These are phyloP conservation scores for Lecanosticta acicola DNA, from an alignment of 2,329 filamentous ascomycete genomes.

Conservation along the genomic window DNA sequence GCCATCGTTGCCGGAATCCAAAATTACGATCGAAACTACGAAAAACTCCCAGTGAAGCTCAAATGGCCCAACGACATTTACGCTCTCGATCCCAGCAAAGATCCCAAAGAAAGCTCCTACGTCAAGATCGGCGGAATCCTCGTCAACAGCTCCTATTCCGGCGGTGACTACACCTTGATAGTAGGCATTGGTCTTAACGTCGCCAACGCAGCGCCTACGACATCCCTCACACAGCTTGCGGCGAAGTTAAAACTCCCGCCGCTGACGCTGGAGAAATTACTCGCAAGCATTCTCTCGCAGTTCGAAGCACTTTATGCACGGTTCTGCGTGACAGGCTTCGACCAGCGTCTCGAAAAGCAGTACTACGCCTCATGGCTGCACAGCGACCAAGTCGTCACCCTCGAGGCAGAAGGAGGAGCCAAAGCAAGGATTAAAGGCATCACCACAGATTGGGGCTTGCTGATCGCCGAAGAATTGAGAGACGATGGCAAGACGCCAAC, in stretches of 20 bases:
- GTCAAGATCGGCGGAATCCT: slow-evolving; percentile 92
- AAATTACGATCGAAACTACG: slow-evolving; percentile 69
- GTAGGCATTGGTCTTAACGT: slow-evolving; percentile 80
- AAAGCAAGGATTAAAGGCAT: slow-evolving; percentile 78
- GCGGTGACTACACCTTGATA: slow-evolving; percentile 74
- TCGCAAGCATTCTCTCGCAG: slow-evolving; percentile 71
- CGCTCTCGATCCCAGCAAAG: slow-evolving; percentile 31
- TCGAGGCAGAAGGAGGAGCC: slow-evolving; percentile 73
- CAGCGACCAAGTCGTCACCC: slow-evolving; percentile 58
- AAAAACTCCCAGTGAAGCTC: slow-evolving; percentile 69
- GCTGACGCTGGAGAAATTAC: slow-evolving; percentile 63
- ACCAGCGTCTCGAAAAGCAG: slow-evolving; percentile 60
- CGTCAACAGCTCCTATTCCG: slow-evolving; percentile 77
- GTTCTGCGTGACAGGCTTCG: slow-evolving; percentile 74
- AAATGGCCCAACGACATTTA: slow-evolving; percentile 97
- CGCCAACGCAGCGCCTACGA: slow-evolving; percentile 84
- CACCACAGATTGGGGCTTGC: slow-evolving; percentile 81
- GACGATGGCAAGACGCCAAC: slow-evolving; percentile 62
- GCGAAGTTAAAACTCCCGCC: slow-evolving; percentile 39
- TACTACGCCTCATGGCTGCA: slow-evolving; percentile 89
- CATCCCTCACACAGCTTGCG: slow-evolving; percentile 71
- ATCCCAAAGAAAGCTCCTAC: slow-evolving; percentile 63
- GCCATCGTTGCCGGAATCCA: slow-evolving; percentile 80
- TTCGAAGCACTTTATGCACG: slow-evolving; percentile 72
- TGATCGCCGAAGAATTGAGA: slow-evolving; percentile 77